phyloP scores from a whole-genome alignment of 441 rosid genomes.

The Erodium texanum region DNA sequence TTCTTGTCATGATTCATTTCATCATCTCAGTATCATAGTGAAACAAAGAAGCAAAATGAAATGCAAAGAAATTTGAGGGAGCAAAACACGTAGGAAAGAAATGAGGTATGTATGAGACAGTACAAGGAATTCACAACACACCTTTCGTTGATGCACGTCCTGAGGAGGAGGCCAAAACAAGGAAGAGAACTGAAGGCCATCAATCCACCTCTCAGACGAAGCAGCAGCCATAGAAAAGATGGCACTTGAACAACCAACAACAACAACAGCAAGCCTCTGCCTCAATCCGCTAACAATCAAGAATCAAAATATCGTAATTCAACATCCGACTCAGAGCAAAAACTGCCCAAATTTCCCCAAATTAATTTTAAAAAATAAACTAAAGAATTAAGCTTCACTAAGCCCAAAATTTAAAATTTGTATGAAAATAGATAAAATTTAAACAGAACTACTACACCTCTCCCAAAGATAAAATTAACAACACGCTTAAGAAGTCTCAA shows the following conservation, averaged over 20 bases:
- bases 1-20: not conserved
- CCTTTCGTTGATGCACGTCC: conserved; percentile 77
- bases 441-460: conserved; percentile 19
- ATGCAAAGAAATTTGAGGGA: not conserved
- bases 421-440: not conserved
- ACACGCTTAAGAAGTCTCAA: conserved; percentile 1
- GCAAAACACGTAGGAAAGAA: not conserved
- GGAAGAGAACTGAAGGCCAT: conserved; percentile 83
- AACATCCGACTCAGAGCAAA: conserved; percentile 28
- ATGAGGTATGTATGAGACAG: not conserved
- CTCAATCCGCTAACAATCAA: conserved; percentile 41
- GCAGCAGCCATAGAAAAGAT: conserved; percentile 43
- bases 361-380: conserved; percentile 13
- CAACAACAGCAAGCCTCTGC: conserved; percentile 8
- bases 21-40: not conserved
- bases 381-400: conserved; percentile 7
- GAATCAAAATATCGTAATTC: conserved; percentile 46
- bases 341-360: conserved; percentile 23
- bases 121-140: conserved; percentile 16
- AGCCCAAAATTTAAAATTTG: conserved; percentile 1
- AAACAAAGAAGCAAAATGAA: conserved; percentile 3
- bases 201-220: conserved; percentile 87
- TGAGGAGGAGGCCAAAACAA: conserved; percentile 84
- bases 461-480: conserved; percentile 11
- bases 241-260: conserved; percentile 8